phyloP scores from a whole-genome alignment of 371 early-diverging fungal species.

The Chytridium lagenaria region DNA sequence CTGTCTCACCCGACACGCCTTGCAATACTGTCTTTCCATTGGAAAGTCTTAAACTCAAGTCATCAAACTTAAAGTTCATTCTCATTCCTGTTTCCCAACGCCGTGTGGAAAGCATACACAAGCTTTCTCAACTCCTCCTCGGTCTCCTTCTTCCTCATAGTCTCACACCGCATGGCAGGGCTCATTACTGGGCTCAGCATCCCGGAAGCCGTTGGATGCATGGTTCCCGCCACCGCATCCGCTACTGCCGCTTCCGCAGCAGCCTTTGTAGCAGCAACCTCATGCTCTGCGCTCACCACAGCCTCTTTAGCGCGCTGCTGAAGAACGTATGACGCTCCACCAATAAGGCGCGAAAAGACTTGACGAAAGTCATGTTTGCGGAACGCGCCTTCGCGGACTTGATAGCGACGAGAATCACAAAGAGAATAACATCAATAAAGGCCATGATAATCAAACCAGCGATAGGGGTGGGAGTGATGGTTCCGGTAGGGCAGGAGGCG shows the following conservation, averaged over 20 bases:
- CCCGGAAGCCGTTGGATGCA: too few species aligned
- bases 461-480: slow-evolving; percentile 23
- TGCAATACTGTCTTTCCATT: slow-evolving; percentile 63
- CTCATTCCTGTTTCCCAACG: slow-evolving; percentile 18
- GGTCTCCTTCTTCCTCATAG: neutral
- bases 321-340: neutral
- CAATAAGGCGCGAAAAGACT: neutral
- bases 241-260: neutral
- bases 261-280: neutral
- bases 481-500: slow-evolving; percentile 31
- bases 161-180: neutral
- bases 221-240: neutral
- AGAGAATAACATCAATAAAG: slow-evolving; percentile 28
- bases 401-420: neutral
- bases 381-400: neutral
- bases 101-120: slow-evolving; percentile 28
- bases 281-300: neutral
- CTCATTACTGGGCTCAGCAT: neutral
- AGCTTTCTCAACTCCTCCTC: slow-evolving; percentile 5
- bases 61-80: slow-evolving; percentile 57
- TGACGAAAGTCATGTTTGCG: neutral
- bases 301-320: neutral
- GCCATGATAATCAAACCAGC: slow-evolving; percentile 29
- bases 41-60: slow-evolving; percentile 59
- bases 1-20: slow-evolving; percentile 59